Evolutionary conservation across 306 rosid genomes (phyloP).

Genomic region (Rosa rugosa): DNA sequence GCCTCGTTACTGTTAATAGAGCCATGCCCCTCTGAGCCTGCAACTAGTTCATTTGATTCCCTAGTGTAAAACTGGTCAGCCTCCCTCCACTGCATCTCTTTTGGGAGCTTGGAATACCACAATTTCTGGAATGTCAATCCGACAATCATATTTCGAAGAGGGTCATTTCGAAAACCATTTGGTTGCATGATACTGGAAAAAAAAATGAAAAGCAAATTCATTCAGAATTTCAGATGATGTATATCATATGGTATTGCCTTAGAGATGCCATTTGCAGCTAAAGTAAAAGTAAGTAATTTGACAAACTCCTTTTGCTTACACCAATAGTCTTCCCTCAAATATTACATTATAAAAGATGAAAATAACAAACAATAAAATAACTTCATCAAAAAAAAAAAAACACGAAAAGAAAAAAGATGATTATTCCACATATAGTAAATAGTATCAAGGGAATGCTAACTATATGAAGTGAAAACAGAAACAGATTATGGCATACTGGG

Average conservation of each 20-base stretch:
- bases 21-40: constrained; percentile 40
- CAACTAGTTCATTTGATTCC: constrained; percentile 29
- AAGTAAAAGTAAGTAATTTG: not conserved
- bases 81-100: constrained; percentile 59
- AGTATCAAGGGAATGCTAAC: not conserved
- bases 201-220: constrained; percentile 12
- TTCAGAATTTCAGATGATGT: not conserved
- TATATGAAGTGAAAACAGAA: not conserved
- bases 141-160: constrained; percentile 52
- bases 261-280: not conserved
- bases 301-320: not conserved
- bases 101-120: constrained; percentile 68
- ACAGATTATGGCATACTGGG: not conserved
- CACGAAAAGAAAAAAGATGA: not conserved
- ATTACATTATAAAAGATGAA: not conserved
- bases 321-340: not conserved
- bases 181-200: constrained; percentile 59
- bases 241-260: not conserved
- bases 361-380: not conserved
- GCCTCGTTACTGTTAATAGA: constrained; percentile 46
- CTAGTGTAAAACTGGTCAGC: constrained; percentile 38
- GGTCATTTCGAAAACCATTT: constrained; percentile 39
- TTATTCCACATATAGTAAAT: not conserved
- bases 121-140: constrained; percentile 65
- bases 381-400: no score